Evolutionary conservation across 2,329 filamentous ascomycete species (phyloP).

Genomic region (Nakataea oryzae): DNA sequence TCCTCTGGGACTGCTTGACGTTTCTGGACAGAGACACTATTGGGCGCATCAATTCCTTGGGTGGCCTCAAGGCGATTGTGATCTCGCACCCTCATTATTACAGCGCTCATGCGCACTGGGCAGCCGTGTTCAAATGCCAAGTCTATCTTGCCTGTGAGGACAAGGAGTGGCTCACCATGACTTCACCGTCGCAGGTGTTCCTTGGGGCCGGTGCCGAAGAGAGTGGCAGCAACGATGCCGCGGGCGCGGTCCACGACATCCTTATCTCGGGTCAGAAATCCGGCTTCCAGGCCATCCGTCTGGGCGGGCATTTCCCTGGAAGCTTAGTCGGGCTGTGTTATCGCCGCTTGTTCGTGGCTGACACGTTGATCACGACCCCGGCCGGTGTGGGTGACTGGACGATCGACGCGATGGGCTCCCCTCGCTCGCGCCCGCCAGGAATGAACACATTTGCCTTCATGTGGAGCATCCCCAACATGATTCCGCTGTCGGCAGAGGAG

Average conservation of each 20-base stretch:
- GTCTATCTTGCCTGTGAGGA: constrained; percentile 62
- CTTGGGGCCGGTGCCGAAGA: constrained; percentile 19
- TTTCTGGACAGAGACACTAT: constrained; percentile 58
- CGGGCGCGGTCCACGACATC: constrained; percentile 6
- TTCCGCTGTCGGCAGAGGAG: constrained; percentile 55
- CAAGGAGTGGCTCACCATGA: constrained; percentile 46
- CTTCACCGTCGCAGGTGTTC: constrained; percentile 32
- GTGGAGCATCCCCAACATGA: constrained; percentile 69
- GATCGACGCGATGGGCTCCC: constrained; percentile 25
- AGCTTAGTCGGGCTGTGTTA: constrained; percentile 57
- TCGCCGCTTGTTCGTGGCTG: constrained; percentile 58
- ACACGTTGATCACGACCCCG: constrained; percentile 65
- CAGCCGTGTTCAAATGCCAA: constrained; percentile 53
- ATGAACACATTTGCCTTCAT: constrained; percentile 57
- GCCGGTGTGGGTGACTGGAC: constrained; percentile 39
- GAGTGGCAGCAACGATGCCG: constrained; percentile 24
- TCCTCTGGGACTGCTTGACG: constrained; percentile 72
- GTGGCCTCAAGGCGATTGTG: constrained; percentile 60
- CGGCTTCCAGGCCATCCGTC: constrained; percentile 51
- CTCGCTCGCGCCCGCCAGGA: constrained; percentile 26
- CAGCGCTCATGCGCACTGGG: constrained; percentile 63
- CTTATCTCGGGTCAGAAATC: constrained; percentile 21
- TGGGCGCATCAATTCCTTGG: constrained; percentile 41
- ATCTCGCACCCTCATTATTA: constrained; percentile 81
- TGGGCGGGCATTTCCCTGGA: constrained; percentile 73